phyloP scores from a whole-genome alignment of 306 rosid genomes.

The Prinsepia uniflora region DNA sequence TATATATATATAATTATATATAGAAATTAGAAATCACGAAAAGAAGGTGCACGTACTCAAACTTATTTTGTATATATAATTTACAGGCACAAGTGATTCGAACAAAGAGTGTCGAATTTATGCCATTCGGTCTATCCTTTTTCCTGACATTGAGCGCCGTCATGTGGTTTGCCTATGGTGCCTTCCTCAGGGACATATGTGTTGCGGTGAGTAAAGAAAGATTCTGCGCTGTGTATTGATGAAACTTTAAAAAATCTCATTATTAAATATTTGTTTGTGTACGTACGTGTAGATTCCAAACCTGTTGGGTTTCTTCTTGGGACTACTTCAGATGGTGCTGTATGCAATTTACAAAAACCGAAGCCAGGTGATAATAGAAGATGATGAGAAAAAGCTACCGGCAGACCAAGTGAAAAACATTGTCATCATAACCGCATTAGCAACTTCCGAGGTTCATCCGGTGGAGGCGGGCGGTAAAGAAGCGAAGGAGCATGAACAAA shows the following conservation, averaged over 20 bases:
- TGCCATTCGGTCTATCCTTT: slow-evolving; percentile 73
- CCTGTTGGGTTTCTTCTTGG: slow-evolving; percentile 56
- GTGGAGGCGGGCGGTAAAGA: slow-evolving; percentile 1
- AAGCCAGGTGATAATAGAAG: slow-evolving; percentile 11
- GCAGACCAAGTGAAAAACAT: slow-evolving; percentile 22
- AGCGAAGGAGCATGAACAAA: neutral
- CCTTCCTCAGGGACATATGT: slow-evolving; percentile 65
- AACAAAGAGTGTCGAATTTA: slow-evolving; percentile 74
- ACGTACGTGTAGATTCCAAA: slow-evolving; percentile 53
- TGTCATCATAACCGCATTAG: slow-evolving; percentile 15
- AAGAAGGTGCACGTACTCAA: too few relatives aligned
- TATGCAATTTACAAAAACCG: slow-evolving; percentile 43
- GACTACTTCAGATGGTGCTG: slow-evolving; percentile 63
- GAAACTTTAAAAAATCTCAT: too few relatives aligned
- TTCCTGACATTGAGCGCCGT: slow-evolving; percentile 78
- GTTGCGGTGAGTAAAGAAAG: slow-evolving; percentile 50
- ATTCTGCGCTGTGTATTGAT: too few relatives aligned
- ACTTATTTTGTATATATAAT: neutral
- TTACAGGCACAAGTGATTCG: slow-evolving; percentile 68
- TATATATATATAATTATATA: too few relatives aligned
- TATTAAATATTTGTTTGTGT: neutral
- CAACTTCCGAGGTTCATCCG: slow-evolving; percentile 30
- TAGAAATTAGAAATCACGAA: too few relatives aligned
- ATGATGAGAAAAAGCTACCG: slow-evolving; percentile 26
- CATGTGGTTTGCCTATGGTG: slow-evolving; percentile 81